phyloP scores from a whole-genome alignment of 331 rosid genomes.

The Prunus yedoensis region DNA sequence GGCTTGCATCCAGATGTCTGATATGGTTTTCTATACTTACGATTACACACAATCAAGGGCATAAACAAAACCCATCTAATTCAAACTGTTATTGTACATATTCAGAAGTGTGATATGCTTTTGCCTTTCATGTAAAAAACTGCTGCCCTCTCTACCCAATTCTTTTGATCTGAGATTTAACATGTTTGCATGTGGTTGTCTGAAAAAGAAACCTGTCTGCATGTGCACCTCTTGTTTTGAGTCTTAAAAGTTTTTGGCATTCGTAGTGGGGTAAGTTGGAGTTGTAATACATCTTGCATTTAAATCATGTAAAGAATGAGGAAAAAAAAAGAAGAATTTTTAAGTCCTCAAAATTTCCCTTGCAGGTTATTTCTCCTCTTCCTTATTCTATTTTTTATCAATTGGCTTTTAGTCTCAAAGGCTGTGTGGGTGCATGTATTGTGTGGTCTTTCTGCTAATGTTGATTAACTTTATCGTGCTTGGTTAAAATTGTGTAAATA shows the following conservation, averaged over 20 bases:
- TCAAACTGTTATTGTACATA: not conserved
- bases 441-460: not conserved
- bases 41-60: not conserved
- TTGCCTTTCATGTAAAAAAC: not conserved
- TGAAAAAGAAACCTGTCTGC: not conserved
- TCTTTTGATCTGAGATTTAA: too few species aligned
- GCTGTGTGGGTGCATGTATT: not conserved
- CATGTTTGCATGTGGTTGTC: not conserved
- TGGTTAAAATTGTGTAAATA: not conserved
- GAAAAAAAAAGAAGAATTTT: too few species aligned
- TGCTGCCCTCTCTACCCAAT: not conserved
- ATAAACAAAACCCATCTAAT: not conserved
- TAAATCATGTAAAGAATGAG: too few species aligned
- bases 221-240: not conserved
- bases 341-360: not conserved
- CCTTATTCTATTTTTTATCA: too few species aligned
- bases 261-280: not conserved
- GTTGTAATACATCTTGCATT: too few species aligned
- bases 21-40: not conserved
- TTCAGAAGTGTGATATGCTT: not conserved
- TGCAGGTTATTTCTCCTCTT: not conserved
- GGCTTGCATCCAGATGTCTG: too few species aligned
- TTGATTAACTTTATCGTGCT: not conserved
- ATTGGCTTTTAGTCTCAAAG: not conserved
- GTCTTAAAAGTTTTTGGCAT: not conserved